Conservation (phyloP, 768 basidiomycete genomes). For the Tylopilus sp. region DNA sequence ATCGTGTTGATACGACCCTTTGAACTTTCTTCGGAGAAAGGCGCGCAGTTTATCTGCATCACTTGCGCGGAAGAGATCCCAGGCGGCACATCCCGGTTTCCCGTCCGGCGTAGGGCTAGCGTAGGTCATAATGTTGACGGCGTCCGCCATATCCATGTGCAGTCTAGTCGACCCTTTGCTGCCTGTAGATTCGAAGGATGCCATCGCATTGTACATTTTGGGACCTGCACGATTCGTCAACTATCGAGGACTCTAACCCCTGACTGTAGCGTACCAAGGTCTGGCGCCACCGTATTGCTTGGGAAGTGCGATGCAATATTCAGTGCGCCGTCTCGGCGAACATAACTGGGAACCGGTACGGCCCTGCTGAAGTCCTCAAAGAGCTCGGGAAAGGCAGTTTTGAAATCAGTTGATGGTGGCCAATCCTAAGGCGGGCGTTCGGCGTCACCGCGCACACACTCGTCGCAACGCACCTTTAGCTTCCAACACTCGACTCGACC, state of each 20-base stretch:
- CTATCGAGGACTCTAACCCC: background rate
- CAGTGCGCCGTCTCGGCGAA: slow-evolving; percentile 83
- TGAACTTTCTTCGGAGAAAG: slow-evolving; percentile 69
- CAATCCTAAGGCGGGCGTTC: slow-evolving; percentile 61
- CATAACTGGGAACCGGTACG: slow-evolving; percentile 86
- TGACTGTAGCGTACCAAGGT: slow-evolving; percentile 55
- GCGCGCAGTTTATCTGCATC: slow-evolving; percentile 75
- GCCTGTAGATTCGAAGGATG: slow-evolving; percentile 58
- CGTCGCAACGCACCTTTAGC: slow-evolving; percentile 54
- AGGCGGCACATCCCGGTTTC: slow-evolving; percentile 74
- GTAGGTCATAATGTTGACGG: slow-evolving; percentile 87
- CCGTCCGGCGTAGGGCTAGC: slow-evolving; percentile 57
- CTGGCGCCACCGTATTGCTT: slow-evolving; percentile 70
- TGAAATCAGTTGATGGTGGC: slow-evolving; percentile 87
- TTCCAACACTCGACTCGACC: slow-evolving; percentile 62
- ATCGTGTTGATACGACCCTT: slow-evolving; percentile 56
- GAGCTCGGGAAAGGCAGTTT: slow-evolving; percentile 75
- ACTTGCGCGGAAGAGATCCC: slow-evolving; percentile 85
- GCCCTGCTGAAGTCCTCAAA: slow-evolving; percentile 81
- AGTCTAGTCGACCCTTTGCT: slow-evolving; percentile 84
- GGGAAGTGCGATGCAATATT: slow-evolving; percentile 93
- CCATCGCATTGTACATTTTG: slow-evolving; percentile 93
- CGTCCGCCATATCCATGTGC: slow-evolving; percentile 95
- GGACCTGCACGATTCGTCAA: slow-evolving; percentile 53
- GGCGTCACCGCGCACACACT: background rate